Evolutionary conservation across 2,329 filamentous ascomycete genomes (phyloP).

Genomic region (Davidsoniella eucalypti): DNA sequence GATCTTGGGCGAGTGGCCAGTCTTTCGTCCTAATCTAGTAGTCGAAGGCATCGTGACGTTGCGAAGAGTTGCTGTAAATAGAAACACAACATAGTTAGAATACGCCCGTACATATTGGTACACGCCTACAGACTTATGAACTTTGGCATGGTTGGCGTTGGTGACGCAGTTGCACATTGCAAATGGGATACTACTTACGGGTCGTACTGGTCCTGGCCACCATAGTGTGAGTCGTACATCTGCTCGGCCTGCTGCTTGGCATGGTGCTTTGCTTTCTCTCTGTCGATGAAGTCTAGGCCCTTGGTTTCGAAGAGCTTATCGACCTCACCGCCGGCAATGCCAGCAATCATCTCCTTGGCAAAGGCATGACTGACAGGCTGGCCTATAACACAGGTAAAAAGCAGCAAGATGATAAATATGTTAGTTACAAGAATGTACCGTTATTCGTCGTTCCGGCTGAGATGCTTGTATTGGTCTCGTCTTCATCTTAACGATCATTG

Average conservation of each 20-base stretch:
- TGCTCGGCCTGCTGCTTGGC: constrained; percentile 40
- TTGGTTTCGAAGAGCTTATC: constrained; percentile 61
- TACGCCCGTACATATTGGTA: too few species aligned
- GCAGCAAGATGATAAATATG: too few species aligned
- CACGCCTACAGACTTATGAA: too few species aligned
- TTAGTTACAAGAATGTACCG: too few species aligned
- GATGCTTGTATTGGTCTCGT: too few species aligned
- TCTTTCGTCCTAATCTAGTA: constrained; percentile 4
- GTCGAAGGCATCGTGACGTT: constrained; percentile 10
- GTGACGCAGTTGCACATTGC: too few species aligned
- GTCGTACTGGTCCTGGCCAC: constrained; percentile 34
- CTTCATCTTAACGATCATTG: too few species aligned
- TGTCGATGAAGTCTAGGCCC: constrained; percentile 43
- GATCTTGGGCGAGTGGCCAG: too few species aligned
- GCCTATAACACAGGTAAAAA: not conserved
- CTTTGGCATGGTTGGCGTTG: too few species aligned
- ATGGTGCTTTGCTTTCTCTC: constrained; percentile 40
- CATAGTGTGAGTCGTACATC: constrained; percentile 48
- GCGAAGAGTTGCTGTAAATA: not conserved
- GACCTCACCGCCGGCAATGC: constrained; percentile 56
- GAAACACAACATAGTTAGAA: not conserved
- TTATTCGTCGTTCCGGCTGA: too few species aligned
- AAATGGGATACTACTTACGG: constrained; percentile 29
- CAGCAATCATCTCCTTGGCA: constrained; percentile 62
- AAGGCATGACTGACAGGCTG: constrained; percentile 53